phyloP scores from a whole-genome alignment of 2,329 filamentous ascomycete genomes.

The Colletotrichum noveboracense region DNA sequence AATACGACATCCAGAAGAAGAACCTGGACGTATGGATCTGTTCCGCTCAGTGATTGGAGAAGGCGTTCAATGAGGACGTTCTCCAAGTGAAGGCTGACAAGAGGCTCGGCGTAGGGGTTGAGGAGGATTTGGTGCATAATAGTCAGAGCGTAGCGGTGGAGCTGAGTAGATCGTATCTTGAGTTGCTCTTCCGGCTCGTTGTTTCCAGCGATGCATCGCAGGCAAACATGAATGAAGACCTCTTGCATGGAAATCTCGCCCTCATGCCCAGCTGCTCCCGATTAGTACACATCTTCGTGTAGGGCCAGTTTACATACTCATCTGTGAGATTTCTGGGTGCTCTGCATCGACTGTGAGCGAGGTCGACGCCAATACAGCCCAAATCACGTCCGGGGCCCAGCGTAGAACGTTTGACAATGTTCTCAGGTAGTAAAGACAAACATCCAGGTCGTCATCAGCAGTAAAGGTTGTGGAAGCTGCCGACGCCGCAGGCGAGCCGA shows the following conservation, averaged over 20 bases:
- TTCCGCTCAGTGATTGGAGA: constrained; percentile 60
- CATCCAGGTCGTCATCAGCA: constrained; percentile 72
- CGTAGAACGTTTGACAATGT: constrained; percentile 76
- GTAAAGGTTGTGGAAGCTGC: constrained; percentile 41
- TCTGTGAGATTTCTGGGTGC: constrained; percentile 45
- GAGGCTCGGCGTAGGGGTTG: constrained; percentile 62
- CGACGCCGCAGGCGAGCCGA: constrained; percentile 27
- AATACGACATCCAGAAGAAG: constrained; percentile 81
- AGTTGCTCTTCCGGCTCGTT: constrained; percentile 40
- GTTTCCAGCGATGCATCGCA: constrained; percentile 63
- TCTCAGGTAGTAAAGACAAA: constrained; percentile 79
- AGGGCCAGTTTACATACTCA: constrained; percentile 51
- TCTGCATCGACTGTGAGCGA: constrained; percentile 53
- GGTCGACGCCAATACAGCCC: constrained; percentile 72
- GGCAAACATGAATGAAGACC: constrained; percentile 70
- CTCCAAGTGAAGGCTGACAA: constrained; percentile 73
- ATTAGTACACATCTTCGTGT: constrained; percentile 22
- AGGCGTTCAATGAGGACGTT: constrained; percentile 73
- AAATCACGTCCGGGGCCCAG: constrained; percentile 71
- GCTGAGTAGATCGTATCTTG: constrained; percentile 61
- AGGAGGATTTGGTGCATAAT: constrained; percentile 74
- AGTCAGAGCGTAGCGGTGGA: constrained; percentile 74
- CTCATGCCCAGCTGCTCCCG: constrained; percentile 52
- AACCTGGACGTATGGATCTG: constrained; percentile 76
- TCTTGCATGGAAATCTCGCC: constrained; percentile 68